Base-by-base conservation (phyloP, 2,329 filamentous ascomycete genomes). In the Fusarium sp. region DNA sequence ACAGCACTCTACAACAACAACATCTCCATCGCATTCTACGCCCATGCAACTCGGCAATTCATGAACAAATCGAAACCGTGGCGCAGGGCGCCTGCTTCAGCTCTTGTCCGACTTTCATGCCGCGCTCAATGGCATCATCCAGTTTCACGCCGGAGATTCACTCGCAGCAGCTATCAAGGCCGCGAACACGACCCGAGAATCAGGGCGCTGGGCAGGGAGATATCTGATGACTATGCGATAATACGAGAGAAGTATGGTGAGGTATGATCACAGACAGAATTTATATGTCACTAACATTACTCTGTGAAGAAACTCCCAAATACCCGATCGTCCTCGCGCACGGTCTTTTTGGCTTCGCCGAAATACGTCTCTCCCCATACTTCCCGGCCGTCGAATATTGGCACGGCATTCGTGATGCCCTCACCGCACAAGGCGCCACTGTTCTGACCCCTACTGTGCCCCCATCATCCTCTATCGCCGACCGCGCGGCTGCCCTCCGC, bases 291-390 rank as follows among this genome's bases (percentile, higher is more conserved):
- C 37, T 68, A 35, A 68, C 14, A 8, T 14, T 14, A 1, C 17
- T 14, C 21, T 29, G 14, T 10, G 74, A 60, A 87, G 84, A 81
- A 39, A 84, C 85, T 6, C 88, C 88, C 4, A 86, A 85, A 69
- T 73, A 89, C 67, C 87, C 88, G 42, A 85, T 91, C 54, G 87
- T 90, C 53, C 84, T 91, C 33, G 88, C 88, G 51, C 88, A 90
- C 72, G 88, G 88, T 56, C 81, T 91, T 47, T 79, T 90, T 50
- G 88, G 88, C 70, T 91, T 90, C 74, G 82, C 86, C 36, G 84
- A 89, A 73, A 79, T 90, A 21, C 80, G 78, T 35, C 73, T 88
- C 17, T 81, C 80, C 14, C 80, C 83, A 3, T 80, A 81, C 68
- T 78, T 90, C 4, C 87, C 87, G 1, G 76, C 84, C 4, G 81